Conservation (phyloP, 1,284 basidiomycete genomes). For the Malassezia equina region DNA sequence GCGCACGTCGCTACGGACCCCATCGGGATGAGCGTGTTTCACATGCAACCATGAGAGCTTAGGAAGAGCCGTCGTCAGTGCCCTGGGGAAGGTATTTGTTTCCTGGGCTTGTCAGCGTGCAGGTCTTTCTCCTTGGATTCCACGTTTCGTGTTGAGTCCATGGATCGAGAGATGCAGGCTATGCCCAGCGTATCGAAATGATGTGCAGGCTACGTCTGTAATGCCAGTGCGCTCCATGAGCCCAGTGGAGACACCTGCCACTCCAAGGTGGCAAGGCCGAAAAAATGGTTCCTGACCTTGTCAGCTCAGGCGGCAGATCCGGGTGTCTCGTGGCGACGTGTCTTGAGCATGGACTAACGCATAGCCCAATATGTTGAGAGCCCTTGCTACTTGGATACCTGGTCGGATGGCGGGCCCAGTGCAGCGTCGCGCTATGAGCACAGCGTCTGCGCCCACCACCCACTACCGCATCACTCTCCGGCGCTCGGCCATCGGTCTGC, state of each 20-base stretch:
- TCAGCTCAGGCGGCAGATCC: background rate
- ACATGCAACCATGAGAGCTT: constrained; percentile 39
- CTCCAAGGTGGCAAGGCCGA: constrained; percentile 9
- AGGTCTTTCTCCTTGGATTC: constrained; percentile 17
- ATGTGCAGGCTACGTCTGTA: background rate
- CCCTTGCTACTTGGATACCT: background rate
- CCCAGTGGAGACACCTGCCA: constrained; percentile 6
- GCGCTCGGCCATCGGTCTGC: constrained; percentile 70
- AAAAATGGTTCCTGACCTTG: constrained; percentile 17
- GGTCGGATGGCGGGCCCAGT: background rate
- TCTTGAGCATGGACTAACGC: background rate
- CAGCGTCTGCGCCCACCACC: constrained; percentile 50
- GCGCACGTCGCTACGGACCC: background rate
- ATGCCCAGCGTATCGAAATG: background rate
- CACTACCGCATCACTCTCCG: constrained; percentile 74
- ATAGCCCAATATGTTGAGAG: background rate
- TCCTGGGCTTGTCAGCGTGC: constrained; percentile 4
- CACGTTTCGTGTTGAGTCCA: constrained; percentile 13
- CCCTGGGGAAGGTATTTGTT: background rate
- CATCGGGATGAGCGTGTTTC: constrained; percentile 36
- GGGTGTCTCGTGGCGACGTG: background rate
- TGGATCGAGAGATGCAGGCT: constrained; percentile 18
- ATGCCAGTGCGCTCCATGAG: constrained; percentile 1
- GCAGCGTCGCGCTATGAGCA: background rate
- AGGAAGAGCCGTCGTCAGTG: constrained; percentile 49